Evolutionary conservation across 345 rosid species (phyloP).

Genomic region (Ceriops decandra): DNA sequence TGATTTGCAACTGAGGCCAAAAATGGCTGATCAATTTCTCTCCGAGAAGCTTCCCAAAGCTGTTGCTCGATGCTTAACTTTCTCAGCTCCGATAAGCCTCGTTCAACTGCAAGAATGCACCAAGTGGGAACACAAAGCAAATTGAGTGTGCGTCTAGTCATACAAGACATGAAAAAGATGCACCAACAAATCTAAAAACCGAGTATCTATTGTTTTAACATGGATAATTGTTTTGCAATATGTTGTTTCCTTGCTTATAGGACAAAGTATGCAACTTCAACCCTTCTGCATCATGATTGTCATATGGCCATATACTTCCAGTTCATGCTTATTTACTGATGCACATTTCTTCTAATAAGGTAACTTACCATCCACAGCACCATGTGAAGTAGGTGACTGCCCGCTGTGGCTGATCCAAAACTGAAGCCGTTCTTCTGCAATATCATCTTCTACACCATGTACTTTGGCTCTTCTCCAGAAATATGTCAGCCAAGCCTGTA

Average conservation of each 20-base stretch:
- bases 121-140: not conserved
- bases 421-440: slow-evolving; percentile 68
- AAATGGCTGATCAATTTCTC: slow-evolving; percentile 44
- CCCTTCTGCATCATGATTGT: no score
- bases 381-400: slow-evolving; percentile 60
- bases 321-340: not conserved
- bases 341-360: not conserved
- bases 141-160: not conserved
- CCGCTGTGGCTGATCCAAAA: slow-evolving; percentile 62
- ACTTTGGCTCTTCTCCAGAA: slow-evolving; percentile 78
- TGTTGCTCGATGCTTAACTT: slow-evolving; percentile 87
- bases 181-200: not conserved
- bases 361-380: slow-evolving; percentile 69
- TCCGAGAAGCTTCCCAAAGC: slow-evolving; percentile 86
- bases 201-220: no score
- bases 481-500: slow-evolving; percentile 80
- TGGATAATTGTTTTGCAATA: no score
- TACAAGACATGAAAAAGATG: not conserved
- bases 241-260: no score
- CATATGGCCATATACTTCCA: not conserved
- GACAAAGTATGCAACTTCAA: no score
- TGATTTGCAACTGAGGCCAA: slow-evolving; percentile 24
- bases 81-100: slow-evolving; percentile 73
- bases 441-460: slow-evolving; percentile 68
- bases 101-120: slow-evolving; percentile 49